A percentile compares a stretch with the other conserved stretches of the same genome.
Evolutionary conservation across 768 basidiomycete genomes (phyloP).

Genomic region (Psilocybe tampanensis): DNA sequence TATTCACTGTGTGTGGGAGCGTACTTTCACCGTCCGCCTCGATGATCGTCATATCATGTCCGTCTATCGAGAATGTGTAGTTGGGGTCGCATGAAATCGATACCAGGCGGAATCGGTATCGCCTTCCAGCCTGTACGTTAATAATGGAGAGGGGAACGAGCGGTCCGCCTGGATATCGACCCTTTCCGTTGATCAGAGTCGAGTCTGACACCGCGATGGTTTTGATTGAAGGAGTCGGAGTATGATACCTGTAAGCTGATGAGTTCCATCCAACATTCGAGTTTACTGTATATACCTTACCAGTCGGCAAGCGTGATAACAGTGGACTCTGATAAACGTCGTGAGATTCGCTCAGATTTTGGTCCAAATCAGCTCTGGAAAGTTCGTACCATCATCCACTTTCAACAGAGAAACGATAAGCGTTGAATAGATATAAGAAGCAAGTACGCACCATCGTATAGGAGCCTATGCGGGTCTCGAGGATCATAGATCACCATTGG

Average conservation of each 20-base stretch:
- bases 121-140: conserved; percentile 37
- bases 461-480: conserved; percentile 31
- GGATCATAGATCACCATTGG: conserved; percentile 48
- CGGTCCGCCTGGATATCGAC: conserved; percentile 48
- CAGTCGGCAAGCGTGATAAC: conserved; percentile 34
- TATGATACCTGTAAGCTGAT: conserved; percentile 35
- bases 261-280: neutral
- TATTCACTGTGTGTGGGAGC: conserved; percentile 42
- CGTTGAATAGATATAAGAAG: conserved; percentile 9
- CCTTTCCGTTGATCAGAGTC: conserved; percentile 55
- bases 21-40: conserved; percentile 52
- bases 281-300: conserved; percentile 17
- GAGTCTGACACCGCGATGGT: conserved; percentile 31
- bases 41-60: conserved; percentile 54
- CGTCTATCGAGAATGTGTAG: conserved; percentile 45
- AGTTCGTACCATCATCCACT: conserved; percentile 40
- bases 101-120: conserved; percentile 59
- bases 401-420: conserved; percentile 16
- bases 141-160: conserved; percentile 42
- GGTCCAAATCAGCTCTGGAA: neutral
- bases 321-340: conserved; percentile 28
- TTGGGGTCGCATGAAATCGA: conserved; percentile 51
- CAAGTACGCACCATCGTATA: conserved; percentile 11
- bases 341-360: neutral
- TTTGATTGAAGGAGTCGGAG: conserved; percentile 21